Evolutionary conservation across 192 early-diverging fungal species (phyloP), one percentile per base, ranked within the genome.

Genomic region (Mycoemilia scoparia): DNA sequence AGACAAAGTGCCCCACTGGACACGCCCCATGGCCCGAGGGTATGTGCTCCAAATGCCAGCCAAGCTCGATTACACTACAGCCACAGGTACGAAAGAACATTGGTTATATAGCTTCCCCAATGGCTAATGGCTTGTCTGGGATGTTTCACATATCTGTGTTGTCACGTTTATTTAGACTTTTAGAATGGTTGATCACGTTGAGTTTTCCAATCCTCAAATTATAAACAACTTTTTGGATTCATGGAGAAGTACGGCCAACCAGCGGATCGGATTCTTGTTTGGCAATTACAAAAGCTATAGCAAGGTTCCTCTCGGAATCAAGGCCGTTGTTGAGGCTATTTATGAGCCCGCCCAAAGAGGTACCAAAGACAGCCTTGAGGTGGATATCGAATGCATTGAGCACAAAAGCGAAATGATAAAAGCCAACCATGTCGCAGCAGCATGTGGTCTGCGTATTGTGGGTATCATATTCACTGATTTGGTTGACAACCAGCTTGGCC

Each of bases 11-110:
- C 57, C 68, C 64, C 7, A 63, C 69, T 10, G 71, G 71, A 0
- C 93, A 98, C 56, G 73, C 76, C 12, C 68, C 84, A 29, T 98
- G 81, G 75, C 93, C 93, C 1, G 77, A 67, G 31, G 84, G 86
- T 19, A 96, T 98, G 47, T 98, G 93, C 64, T 82, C 86, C 19
- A 92, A 92, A 58, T 97, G 93, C 46, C 93, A 97, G 54, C 93
- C 93, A 5, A 76, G 78, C 22, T 77, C 93, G 2, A 72, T 95
- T 21, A 86, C 88, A 1, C 49, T 97, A 27, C 82, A 87, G 45
- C 64, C 67, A 9, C 87, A 90, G n/a, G n/a, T n/a, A n/a, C n/a
- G n/a, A n/a, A n/a, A n/a, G n/a, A n/a, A n/a, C n/a, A n/a, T n/a
- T 46, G 63, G 66, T 31, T 25, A 26, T 48, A 2, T 26, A 18